These are phyloP conservation scores for Talaromyces borbonicus DNA, from an alignment of 495 filamentous ascomycete species.

Conservation along the genomic window DNA sequence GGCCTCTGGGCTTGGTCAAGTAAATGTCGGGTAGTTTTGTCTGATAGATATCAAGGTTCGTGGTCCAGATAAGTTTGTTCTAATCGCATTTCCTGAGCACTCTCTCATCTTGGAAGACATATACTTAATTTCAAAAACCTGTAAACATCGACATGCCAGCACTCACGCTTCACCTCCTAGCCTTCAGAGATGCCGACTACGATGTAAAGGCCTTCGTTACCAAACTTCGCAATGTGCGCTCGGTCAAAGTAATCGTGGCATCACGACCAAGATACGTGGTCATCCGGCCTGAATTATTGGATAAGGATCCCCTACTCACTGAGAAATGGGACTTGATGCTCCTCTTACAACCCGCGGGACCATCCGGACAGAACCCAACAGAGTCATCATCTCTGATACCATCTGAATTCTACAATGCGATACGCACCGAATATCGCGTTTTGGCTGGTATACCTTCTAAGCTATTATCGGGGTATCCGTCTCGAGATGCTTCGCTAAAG, in stretches of 20 bases:
- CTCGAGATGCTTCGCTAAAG: slow-evolving; percentile 38
- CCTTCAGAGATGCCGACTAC: slow-evolving; percentile 20
- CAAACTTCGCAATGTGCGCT: slow-evolving; percentile 13
- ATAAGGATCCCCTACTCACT: slow-evolving; percentile 35
- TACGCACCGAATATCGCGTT: slow-evolving; percentile 36
- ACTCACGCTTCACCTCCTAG: slow-evolving; percentile 36
- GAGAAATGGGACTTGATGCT: slow-evolving; percentile 49
- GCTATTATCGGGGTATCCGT: slow-evolving; percentile 35
- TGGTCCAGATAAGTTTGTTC: too few relatives aligned
- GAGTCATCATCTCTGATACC: slow-evolving; percentile 21
- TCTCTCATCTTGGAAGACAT: background rate
- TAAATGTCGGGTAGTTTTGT: too few relatives aligned
- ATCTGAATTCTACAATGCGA: slow-evolving; percentile 16
- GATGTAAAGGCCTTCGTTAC: slow-evolving; percentile 17
- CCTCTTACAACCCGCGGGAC: slow-evolving; percentile 31
- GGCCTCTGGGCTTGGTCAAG: too few relatives aligned
- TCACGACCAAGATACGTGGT: slow-evolving; percentile 31
- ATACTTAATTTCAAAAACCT: background rate
- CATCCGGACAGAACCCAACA: too few relatives aligned
- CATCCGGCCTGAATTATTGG: slow-evolving; percentile 42
- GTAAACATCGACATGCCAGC: slow-evolving; percentile 29
- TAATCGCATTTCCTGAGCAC: too few relatives aligned
- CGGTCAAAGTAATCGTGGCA: slow-evolving; percentile 37
- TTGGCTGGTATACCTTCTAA: slow-evolving; percentile 45
- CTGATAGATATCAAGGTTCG: too few relatives aligned